Evolutionary conservation across 2,329 filamentous ascomycete species (phyloP), one percentile per base, ranked within the genome.

Genomic region (Fusarium udum): DNA sequence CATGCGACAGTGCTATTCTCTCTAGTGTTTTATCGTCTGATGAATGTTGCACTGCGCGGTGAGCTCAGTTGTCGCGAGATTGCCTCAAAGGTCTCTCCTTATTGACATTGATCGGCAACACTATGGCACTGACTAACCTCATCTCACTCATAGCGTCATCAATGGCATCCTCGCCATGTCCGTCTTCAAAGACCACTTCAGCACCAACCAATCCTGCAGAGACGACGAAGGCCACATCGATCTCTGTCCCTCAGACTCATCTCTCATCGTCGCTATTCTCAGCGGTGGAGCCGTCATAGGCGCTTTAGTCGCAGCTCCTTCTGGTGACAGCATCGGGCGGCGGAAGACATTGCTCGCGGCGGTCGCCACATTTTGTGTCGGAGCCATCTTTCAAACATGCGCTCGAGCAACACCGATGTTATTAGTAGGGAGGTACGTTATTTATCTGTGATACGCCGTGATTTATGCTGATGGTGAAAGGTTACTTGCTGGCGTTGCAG

Each of bases 201-300:
- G 86, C 49, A 88, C 87, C 43, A 85, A 85, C 45, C 88, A 87
- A 46, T 86, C 85, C 48, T 86, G 85, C 69, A 75, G 69, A 60
- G 82, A 85, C 52, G 75, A 79, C 8, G 73, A 83, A 32, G 77
- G 79, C 8, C 69, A 79, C 4, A 77, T 79, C 20, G 83, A 84
- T 61, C 85, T 91, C 46, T 87, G 84, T 37, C 86, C 92, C 8
- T 81, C 84, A 18, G 86, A 95, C 79, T 89, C 91, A 40, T 92
- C 93, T 24, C 85, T 92, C 71, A 92, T 95, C 64, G 93, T 96
- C 53, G 92, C 93, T 15, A 95, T 97, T 72, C 87, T 97, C 40
- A 95, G 93, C 61, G 92, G 91, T 42, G 94, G 94, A 49, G 96
- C 93, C 32, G 91, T 93, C 73, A 83, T 94, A 61, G 94, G 93